phyloP scores from a whole-genome alignment of 192 early-diverging fungal species.

The Umbelopsis ramanniana region DNA sequence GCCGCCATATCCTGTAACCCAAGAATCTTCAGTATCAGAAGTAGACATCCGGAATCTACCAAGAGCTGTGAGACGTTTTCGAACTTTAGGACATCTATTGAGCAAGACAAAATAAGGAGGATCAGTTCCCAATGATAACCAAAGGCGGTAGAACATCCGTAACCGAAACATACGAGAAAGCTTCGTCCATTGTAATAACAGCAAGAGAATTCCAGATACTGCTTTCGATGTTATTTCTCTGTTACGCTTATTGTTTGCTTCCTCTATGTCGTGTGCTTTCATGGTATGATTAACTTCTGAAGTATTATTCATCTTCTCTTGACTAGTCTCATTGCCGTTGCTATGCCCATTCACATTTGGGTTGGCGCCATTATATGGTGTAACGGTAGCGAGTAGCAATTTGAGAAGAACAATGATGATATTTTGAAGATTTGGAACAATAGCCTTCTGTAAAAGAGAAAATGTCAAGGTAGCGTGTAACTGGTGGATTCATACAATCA shows the following conservation, averaged over 20 bases:
- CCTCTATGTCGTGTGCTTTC: slow-evolving; percentile 26
- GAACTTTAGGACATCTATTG: slow-evolving; percentile 71
- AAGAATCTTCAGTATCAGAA: slow-evolving; percentile 82
- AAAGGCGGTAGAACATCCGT: not conserved
- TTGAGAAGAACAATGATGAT: slow-evolving; percentile 60
- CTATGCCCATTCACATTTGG: not conserved
- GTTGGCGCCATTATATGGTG: slow-evolving; percentile 29
- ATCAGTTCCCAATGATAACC: not conserved
- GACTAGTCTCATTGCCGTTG: not conserved
- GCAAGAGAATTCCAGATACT: slow-evolving; percentile 66
- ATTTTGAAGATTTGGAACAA: slow-evolving; percentile 57
- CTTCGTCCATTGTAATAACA: slow-evolving; percentile 68
- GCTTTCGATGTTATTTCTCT: slow-evolving; percentile 75
- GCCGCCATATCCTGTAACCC: slow-evolving; percentile 68
- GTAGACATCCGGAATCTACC: slow-evolving; percentile 82
- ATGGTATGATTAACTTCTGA: not conserved
- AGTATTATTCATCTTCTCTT: not conserved
- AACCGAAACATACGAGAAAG: slow-evolving; percentile 54
- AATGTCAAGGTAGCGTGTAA: not conserved
- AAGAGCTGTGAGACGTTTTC: slow-evolving; percentile 80
- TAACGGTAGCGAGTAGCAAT: slow-evolving; percentile 50
- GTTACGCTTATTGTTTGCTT: slow-evolving; percentile 61
- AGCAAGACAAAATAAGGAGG: not conserved
- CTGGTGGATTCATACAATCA: not conserved
- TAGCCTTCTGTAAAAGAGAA: slow-evolving; percentile 38